Percentiles rank a stretch among this genome's conserved stretches.
These are phyloP conservation scores for Rutstroemia sp. DNA, from an alignment of 2,329 filamentous ascomycete genomes.

Conservation along the genomic window DNA sequence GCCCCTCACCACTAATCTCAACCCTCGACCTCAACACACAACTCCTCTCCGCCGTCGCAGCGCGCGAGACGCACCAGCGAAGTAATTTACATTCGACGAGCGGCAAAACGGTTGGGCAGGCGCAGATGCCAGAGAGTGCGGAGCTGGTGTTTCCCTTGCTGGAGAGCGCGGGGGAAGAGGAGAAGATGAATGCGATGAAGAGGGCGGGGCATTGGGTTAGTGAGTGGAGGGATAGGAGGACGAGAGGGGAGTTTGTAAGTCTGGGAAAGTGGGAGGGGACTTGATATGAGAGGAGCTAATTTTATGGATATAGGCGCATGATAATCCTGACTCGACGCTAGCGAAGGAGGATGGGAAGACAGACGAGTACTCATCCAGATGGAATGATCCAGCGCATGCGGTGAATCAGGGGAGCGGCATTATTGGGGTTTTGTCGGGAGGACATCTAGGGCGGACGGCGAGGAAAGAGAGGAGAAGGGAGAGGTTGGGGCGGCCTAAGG, in stretches of 20 bases:
- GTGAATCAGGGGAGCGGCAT: constrained; percentile 40
- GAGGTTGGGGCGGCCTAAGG: background rate
- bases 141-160: constrained; percentile 34
- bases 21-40: constrained; percentile 31
- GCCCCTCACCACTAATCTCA: constrained; percentile 12
- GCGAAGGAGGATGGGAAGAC: constrained; percentile 19
- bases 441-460: constrained; percentile 29
- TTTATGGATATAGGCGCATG: background rate
- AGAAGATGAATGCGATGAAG: constrained; percentile 29
- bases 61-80: constrained; percentile 15
- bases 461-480: constrained; percentile 3
- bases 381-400: constrained; percentile 43
- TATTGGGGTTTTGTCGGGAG: constrained; percentile 37
- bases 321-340: constrained; percentile 36
- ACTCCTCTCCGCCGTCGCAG: constrained; percentile 30
- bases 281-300: background rate
- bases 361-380: constrained; percentile 38
- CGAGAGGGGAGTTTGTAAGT: constrained; percentile 33
- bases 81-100: constrained; percentile 30
- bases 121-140: constrained; percentile 33
- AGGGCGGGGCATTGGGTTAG: constrained; percentile 31
- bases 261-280: too few species aligned
- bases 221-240: constrained; percentile 21
- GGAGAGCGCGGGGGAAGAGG: constrained; percentile 25
- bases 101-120: constrained; percentile 32